Evolutionary conservation across 495 filamentous ascomycete species (phyloP).

Genomic region (Filosporella fistucella): DNA sequence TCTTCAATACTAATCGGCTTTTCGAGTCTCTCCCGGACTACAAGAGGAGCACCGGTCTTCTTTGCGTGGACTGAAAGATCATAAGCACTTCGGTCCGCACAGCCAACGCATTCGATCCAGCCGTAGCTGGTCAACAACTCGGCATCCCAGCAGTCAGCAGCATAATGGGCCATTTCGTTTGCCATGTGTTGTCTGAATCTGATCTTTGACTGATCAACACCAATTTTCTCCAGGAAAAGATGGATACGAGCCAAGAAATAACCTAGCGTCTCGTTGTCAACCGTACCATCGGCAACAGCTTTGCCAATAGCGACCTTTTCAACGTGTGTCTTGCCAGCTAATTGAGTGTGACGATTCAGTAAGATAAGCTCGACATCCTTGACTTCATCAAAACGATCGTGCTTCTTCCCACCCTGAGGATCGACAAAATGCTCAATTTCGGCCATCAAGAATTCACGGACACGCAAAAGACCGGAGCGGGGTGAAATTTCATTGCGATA

Average conservation of each 20-base stretch:
- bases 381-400: constrained; percentile 64
- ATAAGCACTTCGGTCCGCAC: constrained; percentile 64
- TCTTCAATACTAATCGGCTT: constrained; percentile 54
- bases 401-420: constrained; percentile 65
- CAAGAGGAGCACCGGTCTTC: constrained; percentile 52
- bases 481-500: constrained; percentile 81
- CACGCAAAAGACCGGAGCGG: constrained; percentile 65
- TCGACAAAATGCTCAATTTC: constrained; percentile 83
- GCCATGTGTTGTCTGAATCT: constrained; percentile 69
- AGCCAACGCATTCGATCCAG: constrained; percentile 70
- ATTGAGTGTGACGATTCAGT: constrained; percentile 52
- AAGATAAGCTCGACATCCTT: constrained; percentile 59
- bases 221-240: constrained; percentile 57
- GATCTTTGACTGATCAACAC: constrained; percentile 55
- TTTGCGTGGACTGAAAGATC: constrained; percentile 62
- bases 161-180: constrained; percentile 73
- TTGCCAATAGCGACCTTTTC: constrained; percentile 50
- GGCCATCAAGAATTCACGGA: constrained; percentile 79
- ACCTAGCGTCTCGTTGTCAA: constrained; percentile 68
- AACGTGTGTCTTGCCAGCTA: constrained; percentile 53
- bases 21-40: constrained; percentile 53
- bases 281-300: constrained; percentile 51
- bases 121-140: constrained; percentile 62
- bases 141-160: constrained; percentile 67
- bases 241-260: constrained; percentile 66